Conservation (phyloP, 306 rosid species). For the Fragaria iinumae region DNA sequence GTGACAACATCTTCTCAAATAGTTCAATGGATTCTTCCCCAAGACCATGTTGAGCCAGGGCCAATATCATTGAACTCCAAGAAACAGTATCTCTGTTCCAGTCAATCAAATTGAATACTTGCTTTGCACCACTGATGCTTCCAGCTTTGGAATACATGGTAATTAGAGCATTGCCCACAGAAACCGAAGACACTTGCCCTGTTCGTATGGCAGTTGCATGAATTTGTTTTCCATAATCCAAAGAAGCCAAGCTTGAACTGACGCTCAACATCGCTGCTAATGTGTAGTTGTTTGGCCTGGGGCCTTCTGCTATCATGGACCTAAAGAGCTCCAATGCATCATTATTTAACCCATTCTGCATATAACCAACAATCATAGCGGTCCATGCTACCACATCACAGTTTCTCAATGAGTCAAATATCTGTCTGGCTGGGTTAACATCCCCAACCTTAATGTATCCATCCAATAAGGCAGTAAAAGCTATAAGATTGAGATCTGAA, state of each 20-base stretch:
- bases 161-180: conserved; percentile 79
- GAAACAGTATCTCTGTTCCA: conserved; percentile 51
- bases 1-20: conserved; percentile 71
- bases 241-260: conserved; percentile 64
- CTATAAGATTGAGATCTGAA: conserved; percentile 58
- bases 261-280: conserved; percentile 71
- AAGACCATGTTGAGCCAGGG: conserved; percentile 84
- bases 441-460: conserved; percentile 83
- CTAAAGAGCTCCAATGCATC: conserved; percentile 72
- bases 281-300: conserved; percentile 73
- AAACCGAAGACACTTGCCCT: conserved; percentile 55
- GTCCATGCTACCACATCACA: conserved; percentile 85
- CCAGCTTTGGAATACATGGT: conserved; percentile 86
- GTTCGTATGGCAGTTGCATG: conserved; percentile 65
- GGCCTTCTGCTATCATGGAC: conserved; percentile 62
- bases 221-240: conserved; percentile 82
- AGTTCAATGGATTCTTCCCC: conserved; percentile 79
- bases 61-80: conserved; percentile 87
- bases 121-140: conserved; percentile 60
- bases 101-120: conserved; percentile 49
- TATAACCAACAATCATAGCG: conserved; percentile 85
- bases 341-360: conserved; percentile 58
- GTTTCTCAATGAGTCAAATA: conserved; percentile 62
- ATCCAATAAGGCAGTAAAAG: conserved; percentile 77
- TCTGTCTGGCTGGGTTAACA: conserved; percentile 66